Conservation (phyloP, 495 filamentous ascomycete genomes). For the Tuber aestivum region DNA sequence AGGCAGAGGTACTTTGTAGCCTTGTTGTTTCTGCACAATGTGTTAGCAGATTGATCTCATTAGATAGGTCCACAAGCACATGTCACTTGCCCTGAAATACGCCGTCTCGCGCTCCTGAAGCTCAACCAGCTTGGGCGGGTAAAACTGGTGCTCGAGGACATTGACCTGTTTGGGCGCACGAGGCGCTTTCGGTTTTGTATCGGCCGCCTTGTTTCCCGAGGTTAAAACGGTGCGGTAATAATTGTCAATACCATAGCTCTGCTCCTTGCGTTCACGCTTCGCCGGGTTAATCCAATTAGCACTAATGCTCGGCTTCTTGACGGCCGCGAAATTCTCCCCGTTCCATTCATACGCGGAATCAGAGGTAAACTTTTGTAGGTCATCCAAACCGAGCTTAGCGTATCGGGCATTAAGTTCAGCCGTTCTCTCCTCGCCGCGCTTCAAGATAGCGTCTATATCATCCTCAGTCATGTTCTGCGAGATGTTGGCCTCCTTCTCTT, state of each 20-base stretch:
- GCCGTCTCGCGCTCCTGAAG: constrained; percentile 95
- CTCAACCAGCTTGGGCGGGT: constrained; percentile 70
- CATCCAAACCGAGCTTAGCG: constrained; percentile 96
- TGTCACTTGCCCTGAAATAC: constrained; percentile 54
- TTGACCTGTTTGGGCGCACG: constrained; percentile 86
- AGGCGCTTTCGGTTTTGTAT: constrained; percentile 91
- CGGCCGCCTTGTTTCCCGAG: constrained; percentile 67
- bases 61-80: not conserved
- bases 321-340: constrained; percentile 82
- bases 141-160: constrained; percentile 97
- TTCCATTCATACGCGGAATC: constrained; percentile 99
- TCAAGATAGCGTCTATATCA: constrained; percentile 82
- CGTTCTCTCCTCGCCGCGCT: constrained; percentile 81
- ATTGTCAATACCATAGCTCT: constrained; percentile 96
- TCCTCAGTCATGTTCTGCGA: constrained; percentile 65
- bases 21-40: constrained; percentile 67
- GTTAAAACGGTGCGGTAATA: constrained; percentile 94
- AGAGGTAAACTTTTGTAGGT: constrained; percentile 94
- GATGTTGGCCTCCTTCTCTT: constrained; percentile 41
- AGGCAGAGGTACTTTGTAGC: constrained; percentile 77
- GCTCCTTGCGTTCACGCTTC: constrained; percentile 97
- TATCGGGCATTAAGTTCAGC: constrained; percentile 85
- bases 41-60: not conserved
- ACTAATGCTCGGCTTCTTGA: constrained; percentile 86
- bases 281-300: constrained; percentile 97